Evolutionary conservation across 2,329 filamentous ascomycete species (phyloP).

Genomic region (Colletotrichum brevisporum): DNA sequence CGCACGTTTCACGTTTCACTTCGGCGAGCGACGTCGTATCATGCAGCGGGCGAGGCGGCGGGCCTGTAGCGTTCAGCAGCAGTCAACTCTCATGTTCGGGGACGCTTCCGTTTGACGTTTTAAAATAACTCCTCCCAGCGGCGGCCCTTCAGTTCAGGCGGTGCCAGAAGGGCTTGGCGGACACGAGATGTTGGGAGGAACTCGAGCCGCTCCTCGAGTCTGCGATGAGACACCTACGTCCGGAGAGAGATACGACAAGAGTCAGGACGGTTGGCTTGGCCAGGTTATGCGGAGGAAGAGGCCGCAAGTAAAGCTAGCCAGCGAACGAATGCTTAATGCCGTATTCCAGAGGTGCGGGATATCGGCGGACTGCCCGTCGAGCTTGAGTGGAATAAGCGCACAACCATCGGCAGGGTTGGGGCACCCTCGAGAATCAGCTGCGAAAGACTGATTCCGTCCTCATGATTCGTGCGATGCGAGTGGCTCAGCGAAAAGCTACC

Average conservation of each 20-base stretch:
- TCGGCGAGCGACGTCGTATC: constrained; percentile 38
- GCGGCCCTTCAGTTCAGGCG: constrained; percentile 1
- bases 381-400: constrained; percentile 25
- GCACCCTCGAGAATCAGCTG: constrained; percentile 5
- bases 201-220: constrained; percentile 2
- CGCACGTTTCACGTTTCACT: constrained; percentile 40
- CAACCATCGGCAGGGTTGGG: constrained; percentile 8
- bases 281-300: background rate
- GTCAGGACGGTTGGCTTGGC: background rate
- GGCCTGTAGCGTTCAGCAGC: constrained; percentile 14
- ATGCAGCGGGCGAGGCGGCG: constrained; percentile 8
- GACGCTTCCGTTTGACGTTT: constrained; percentile 29
- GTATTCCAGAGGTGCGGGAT: background rate
- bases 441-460: constrained; percentile 17
- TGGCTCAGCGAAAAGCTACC: constrained; percentile 15
- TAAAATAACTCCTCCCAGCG: constrained; percentile 11
- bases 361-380: constrained; percentile 14
- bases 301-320: background rate
- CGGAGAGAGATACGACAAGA: background rate
- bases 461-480: constrained; percentile 35
- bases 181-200: background rate
- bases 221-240: background rate
- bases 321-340: background rate
- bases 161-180: constrained; percentile 21
- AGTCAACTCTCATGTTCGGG: constrained; percentile 9